Evolutionary conservation across 106 monocot genomes (phyloP).

Genomic region (Ottelia alismoides): DNA sequence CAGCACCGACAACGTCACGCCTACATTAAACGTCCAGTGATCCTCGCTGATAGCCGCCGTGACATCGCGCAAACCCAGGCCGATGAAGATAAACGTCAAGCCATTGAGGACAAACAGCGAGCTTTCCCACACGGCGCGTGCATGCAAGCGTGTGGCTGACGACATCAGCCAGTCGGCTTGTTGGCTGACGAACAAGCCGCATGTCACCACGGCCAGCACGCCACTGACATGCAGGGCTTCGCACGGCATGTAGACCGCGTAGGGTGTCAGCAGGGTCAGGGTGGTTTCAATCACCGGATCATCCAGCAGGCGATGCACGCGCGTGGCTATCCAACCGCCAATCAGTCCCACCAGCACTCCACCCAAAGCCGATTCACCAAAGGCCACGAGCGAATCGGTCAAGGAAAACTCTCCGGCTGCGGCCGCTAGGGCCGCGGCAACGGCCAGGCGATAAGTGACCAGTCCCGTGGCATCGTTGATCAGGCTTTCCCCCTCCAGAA

Average conservation of each 20-base stretch:
- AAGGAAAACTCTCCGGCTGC: not conserved
- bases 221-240: not conserved
- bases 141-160: not conserved
- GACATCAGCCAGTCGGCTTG: not conserved
- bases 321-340: too few species aligned
- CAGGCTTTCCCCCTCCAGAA: not conserved
- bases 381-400: too few species aligned
- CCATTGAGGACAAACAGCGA: not conserved
- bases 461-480: not conserved
- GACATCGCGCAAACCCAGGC: not conserved
- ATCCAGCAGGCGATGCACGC: not conserved
- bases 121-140: not conserved
- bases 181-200: not conserved
- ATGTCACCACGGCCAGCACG: not conserved
- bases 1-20: not conserved
- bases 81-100: not conserved
- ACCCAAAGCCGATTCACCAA: too few species aligned
- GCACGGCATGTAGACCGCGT: not conserved
- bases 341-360: not conserved
- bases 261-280: not conserved
- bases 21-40: not conserved
- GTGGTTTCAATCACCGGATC: not conserved
- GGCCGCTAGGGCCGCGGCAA: not conserved
- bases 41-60: not conserved
- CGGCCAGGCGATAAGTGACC: not conserved